phyloP scores from a whole-genome alignment of 495 filamentous ascomycete genomes.

The Rhizodiscina lignyota region DNA sequence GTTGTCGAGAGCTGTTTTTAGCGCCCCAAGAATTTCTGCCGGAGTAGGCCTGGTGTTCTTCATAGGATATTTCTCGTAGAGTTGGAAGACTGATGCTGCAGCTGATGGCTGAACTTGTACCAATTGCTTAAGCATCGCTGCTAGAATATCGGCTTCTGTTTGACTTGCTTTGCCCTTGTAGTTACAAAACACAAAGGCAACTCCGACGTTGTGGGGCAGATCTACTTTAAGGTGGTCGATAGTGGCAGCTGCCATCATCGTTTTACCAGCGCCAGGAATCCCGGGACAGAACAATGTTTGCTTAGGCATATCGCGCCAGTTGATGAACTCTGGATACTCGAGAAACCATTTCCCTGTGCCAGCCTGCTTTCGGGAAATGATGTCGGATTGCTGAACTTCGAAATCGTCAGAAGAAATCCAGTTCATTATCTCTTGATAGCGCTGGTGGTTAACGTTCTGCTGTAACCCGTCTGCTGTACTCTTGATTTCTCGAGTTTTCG shows the following conservation, averaged over 20 bases:
- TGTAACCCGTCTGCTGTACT: no score
- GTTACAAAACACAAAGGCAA: slow-evolving; percentile 28
- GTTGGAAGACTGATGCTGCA: slow-evolving; percentile 11
- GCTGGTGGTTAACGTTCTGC: not conserved
- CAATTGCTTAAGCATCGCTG: slow-evolving; percentile 24
- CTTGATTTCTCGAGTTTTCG: no score
- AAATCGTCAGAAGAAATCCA: slow-evolving; percentile 8
- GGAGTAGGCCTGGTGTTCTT: slow-evolving; percentile 12
- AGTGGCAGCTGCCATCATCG: slow-evolving; percentile 15
- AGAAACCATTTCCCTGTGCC: slow-evolving; percentile 27
- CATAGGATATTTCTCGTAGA: slow-evolving; percentile 6
- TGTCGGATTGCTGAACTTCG: slow-evolving; percentile 18
- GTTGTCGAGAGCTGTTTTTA: slow-evolving; percentile 9
- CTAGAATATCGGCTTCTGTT: slow-evolving; percentile 15
- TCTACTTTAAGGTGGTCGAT: slow-evolving; percentile 15
- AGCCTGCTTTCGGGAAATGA: slow-evolving; percentile 16
- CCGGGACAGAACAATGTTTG: slow-evolving; percentile 22
- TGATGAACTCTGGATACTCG: slow-evolving; percentile 17
- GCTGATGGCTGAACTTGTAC: slow-evolving; percentile 11
- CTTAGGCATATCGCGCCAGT: slow-evolving; percentile 16
- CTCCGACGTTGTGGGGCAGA: slow-evolving; percentile 8
- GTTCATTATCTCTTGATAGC: slow-evolving; percentile 1
- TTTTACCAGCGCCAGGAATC: slow-evolving; percentile 19
- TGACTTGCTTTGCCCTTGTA: slow-evolving; percentile 21
- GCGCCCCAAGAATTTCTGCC: slow-evolving; percentile 10